These are phyloP conservation scores for Penicillium sclerotiorum DNA, from an alignment of 2,329 filamentous ascomycete species.

Conservation along the genomic window DNA sequence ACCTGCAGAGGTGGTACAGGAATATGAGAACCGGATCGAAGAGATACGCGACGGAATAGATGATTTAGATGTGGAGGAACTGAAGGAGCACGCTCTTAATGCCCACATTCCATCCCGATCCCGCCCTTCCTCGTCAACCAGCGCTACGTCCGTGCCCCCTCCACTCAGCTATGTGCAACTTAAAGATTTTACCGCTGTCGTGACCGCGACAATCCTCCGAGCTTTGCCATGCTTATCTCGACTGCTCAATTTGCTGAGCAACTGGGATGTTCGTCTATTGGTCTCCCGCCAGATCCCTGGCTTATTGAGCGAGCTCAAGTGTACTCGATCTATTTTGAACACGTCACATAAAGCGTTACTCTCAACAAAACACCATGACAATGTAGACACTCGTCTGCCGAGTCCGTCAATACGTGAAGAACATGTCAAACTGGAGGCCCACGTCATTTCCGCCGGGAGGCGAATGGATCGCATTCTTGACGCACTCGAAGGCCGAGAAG, in stretches of 20 bases:
- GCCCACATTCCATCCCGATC: constrained; percentile 71
- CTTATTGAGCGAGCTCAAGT: constrained; percentile 65
- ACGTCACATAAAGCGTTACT: constrained; percentile 35
- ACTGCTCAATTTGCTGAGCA: constrained; percentile 70
- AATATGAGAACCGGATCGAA: constrained; percentile 73
- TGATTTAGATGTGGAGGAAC: constrained; percentile 62
- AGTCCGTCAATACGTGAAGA: constrained; percentile 44
- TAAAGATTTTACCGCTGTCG: constrained; percentile 85
- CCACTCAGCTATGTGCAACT: constrained; percentile 65
- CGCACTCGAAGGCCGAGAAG: constrained; percentile 76
- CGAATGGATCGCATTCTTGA: constrained; percentile 85
- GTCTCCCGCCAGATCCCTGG: constrained; percentile 74
- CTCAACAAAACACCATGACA: constrained; percentile 25
- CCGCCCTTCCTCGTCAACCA: constrained; percentile 52
- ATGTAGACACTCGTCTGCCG: constrained; percentile 33
- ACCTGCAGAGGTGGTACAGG: constrained; percentile 62
- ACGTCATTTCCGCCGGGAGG: constrained; percentile 70
- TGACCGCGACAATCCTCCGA: constrained; percentile 90
- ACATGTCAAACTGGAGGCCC: constrained; percentile 63
- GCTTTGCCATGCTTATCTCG: constrained; percentile 78
- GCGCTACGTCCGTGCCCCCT: constrained; percentile 46
- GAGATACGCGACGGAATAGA: constrained; percentile 63
- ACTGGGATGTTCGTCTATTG: constrained; percentile 75
- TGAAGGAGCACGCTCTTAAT: constrained; percentile 84
- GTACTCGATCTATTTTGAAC: constrained; percentile 38